phyloP scores from a whole-genome alignment of 495 filamentous ascomycete species.

The Penicillium waksmanii region DNA sequence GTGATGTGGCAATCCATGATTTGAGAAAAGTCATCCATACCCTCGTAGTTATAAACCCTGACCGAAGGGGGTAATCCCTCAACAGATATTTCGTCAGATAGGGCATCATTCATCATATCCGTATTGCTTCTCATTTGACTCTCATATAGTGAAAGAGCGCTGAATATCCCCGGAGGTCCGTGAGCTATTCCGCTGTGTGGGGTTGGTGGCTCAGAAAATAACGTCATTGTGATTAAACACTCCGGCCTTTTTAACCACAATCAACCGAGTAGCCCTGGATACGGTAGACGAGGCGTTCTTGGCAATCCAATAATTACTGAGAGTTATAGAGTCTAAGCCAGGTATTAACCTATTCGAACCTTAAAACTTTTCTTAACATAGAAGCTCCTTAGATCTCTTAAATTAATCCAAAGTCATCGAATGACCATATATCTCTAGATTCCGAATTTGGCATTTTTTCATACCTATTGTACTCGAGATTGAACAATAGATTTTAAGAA shows the following conservation, averaged over 20 bases:
- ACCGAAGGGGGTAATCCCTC: slow-evolving; percentile 12
- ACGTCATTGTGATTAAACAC: not conserved
- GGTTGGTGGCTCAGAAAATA: not conserved
- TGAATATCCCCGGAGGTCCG: not conserved
- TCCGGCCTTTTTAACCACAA: not conserved
- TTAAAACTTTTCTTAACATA: no score
- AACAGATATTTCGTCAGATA: slow-evolving; percentile 1
- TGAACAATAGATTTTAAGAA: no score
- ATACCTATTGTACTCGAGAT: no score
- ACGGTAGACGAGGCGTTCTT: no score
- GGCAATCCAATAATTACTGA: no score
- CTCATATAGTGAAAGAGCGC: not conserved
- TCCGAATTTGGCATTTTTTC: no score
- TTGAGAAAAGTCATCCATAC: slow-evolving; percentile 8
- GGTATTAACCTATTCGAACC: no score
- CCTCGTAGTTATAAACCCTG: slow-evolving; percentile 7
- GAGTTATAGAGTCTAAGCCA: no score
- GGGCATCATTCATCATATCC: not conserved
- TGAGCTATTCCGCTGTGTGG: not conserved
- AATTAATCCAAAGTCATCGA: no score
- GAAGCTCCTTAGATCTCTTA: no score
- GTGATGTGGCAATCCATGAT: slow-evolving; percentile 9
- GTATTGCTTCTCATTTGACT: not conserved
- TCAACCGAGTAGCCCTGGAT: not conserved
- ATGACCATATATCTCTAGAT: no score